Percentiles rank a stretch among this genome's conserved stretches.
Conservation (phyloP, 2,329 filamentous ascomycete genomes). For the Neonectria magnoliae region DNA sequence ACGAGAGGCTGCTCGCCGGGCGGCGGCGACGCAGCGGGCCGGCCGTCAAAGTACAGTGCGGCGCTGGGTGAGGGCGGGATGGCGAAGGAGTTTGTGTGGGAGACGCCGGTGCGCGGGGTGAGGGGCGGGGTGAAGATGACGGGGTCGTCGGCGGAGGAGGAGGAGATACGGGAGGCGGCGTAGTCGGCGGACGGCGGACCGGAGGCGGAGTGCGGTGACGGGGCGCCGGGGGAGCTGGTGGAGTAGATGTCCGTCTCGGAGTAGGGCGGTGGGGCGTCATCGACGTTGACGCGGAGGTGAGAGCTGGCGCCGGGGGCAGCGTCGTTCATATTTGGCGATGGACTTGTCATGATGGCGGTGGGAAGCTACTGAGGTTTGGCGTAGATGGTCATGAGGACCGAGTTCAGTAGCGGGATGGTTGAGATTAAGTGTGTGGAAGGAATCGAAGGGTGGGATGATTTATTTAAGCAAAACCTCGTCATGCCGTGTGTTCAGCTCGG, state of each 20-base stretch:
- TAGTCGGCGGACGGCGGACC: slow-evolving; percentile 47
- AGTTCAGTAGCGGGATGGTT: neutral
- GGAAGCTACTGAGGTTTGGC: slow-evolving; percentile 2
- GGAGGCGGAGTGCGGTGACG: slow-evolving; percentile 30
- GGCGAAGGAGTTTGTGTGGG: slow-evolving; percentile 25
- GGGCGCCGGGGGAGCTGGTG: slow-evolving; percentile 46
- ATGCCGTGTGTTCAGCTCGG: neutral
- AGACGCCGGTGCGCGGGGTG: slow-evolving; percentile 52
- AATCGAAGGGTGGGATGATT: neutral
- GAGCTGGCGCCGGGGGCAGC: slow-evolving; percentile 14
- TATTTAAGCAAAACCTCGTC: neutral
- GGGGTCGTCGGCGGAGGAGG: slow-evolving; percentile 55
- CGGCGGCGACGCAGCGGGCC: slow-evolving; percentile 46
- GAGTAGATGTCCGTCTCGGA: slow-evolving; percentile 67
- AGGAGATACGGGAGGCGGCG: slow-evolving; percentile 50
- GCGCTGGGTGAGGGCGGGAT: slow-evolving; percentile 39
- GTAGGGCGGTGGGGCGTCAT: slow-evolving; percentile 64
- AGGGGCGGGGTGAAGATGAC: slow-evolving; percentile 63
- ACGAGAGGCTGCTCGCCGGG: slow-evolving; percentile 41
- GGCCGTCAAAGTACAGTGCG: slow-evolving; percentile 57
- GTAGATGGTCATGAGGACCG: neutral
- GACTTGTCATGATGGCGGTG: slow-evolving; percentile 32
- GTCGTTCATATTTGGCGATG: slow-evolving; percentile 29
- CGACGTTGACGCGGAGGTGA: slow-evolving; percentile 32
- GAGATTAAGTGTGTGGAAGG: neutral